Conservation (phyloP, 2,329 filamentous ascomycete species). For the Colletotrichum godetiae region DNA sequence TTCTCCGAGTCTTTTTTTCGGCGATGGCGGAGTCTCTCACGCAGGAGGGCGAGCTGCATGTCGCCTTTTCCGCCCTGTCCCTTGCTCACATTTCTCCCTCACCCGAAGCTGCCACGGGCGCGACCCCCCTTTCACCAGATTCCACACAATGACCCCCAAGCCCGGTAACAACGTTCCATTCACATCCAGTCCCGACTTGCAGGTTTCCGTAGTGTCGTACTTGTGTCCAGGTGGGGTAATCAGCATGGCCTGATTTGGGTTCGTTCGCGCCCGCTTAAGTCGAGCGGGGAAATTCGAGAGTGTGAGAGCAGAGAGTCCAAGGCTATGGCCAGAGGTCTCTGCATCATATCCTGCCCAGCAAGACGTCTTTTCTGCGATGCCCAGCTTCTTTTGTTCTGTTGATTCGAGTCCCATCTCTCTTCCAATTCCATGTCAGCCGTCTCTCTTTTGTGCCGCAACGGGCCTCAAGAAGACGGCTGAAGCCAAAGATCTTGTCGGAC, state of each 20-base stretch:
- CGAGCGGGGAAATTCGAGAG: neutral
- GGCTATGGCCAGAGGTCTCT: conserved; percentile 34
- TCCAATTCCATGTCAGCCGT: conserved; percentile 42
- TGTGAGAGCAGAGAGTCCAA: conserved; percentile 20
- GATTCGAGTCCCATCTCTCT: conserved; percentile 40
- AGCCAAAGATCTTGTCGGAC: conserved; percentile 53
- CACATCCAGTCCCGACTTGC: conserved; percentile 32
- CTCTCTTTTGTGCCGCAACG: conserved; percentile 3
- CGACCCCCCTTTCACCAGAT: conserved; percentile 17
- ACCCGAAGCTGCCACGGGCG: conserved; percentile 17
- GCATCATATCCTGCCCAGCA: conserved; percentile 47
- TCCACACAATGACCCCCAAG: conserved; percentile 35
- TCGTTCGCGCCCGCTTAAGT: conserved; percentile 18
- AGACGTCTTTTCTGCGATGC: conserved; percentile 37
- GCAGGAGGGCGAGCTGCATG: conserved; percentile 29
- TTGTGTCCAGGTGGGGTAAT: conserved; percentile 32
- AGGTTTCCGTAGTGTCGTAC: conserved; percentile 29
- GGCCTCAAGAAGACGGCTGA: conserved; percentile 34
- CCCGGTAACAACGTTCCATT: conserved; percentile 14
- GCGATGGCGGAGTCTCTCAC: conserved; percentile 7
- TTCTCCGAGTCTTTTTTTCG: conserved; percentile 8
- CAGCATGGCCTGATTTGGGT: conserved; percentile 30
- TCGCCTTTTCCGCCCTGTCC: conserved; percentile 17
- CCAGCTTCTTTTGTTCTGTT: conserved; percentile 45
- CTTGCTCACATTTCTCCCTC: neutral